Evolutionary conservation across 2,329 filamentous ascomycete genomes (phyloP).

Genomic region (Pyrenophora graminea): DNA sequence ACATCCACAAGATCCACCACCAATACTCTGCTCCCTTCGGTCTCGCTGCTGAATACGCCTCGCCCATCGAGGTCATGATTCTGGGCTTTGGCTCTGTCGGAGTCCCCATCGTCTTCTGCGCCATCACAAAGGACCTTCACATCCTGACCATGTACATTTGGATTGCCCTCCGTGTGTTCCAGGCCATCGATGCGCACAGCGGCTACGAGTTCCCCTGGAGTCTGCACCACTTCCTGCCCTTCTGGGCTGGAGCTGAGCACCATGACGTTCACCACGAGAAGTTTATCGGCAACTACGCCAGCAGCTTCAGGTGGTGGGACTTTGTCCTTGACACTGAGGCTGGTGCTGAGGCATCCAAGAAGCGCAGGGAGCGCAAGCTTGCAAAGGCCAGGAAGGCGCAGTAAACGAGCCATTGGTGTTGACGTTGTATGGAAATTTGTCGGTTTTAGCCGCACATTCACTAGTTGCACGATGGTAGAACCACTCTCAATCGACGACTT

Average conservation of each 20-base stretch:
- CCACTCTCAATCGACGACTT: not conserved
- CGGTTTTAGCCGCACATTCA: conserved; percentile 17
- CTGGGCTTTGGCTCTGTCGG: conserved; percentile 86
- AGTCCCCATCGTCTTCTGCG: conserved; percentile 80
- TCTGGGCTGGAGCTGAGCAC: conserved; percentile 97
- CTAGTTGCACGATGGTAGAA: conserved; percentile 3
- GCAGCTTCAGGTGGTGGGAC: conserved; percentile 99
- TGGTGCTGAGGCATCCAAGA: conserved; percentile 82
- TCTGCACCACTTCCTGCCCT: conserved; percentile 90
- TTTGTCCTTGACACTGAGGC: conserved; percentile 91
- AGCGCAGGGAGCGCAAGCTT: conserved; percentile 77
- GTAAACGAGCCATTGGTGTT: conserved; percentile 22
- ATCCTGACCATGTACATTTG: conserved; percentile 97
- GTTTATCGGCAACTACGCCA: conserved; percentile 97
- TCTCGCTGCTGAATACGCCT: conserved; percentile 94
- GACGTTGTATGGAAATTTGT: not conserved
- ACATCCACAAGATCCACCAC: conserved; percentile 98
- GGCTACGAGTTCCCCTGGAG: conserved; percentile 99
- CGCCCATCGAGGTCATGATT: conserved; percentile 94
- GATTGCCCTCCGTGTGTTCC: conserved; percentile 91
- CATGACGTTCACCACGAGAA: conserved; percentile 98
- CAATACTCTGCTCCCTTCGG: conserved; percentile 98
- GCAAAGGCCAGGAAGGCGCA: conserved; percentile 60
- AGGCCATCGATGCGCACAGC: conserved; percentile 96
- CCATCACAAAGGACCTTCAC: conserved; percentile 83